Conservation (phyloP, 2,329 filamentous ascomycete species). For the Chalaropsis thielavioides region DNA sequence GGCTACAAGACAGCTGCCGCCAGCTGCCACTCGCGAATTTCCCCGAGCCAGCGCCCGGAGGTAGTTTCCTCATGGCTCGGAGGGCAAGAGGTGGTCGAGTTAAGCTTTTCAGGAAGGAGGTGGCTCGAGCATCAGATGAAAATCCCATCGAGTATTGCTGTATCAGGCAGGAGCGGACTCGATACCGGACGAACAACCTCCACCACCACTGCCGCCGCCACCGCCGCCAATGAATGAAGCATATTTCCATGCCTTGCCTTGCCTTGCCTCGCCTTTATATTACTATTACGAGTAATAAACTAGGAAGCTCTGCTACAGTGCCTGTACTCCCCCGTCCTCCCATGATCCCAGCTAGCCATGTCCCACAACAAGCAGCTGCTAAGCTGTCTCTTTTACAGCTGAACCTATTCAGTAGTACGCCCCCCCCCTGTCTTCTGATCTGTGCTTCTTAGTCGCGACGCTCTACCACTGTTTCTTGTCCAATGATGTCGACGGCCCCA, state of each 20-base stretch:
- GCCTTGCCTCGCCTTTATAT: not conserved
- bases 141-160: not conserved
- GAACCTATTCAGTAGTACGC: not conserved
- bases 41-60: not conserved
- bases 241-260: too few species aligned
- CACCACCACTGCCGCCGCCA: not conserved
- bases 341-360: not conserved
- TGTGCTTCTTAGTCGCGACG: not conserved
- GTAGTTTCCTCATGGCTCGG: not conserved
- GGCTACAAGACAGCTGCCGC: not conserved
- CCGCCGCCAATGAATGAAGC: too few species aligned
- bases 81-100: not conserved
- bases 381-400: not conserved
- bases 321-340: too few species aligned
- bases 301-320: not conserved
- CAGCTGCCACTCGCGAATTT: not conserved
- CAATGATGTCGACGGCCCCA: not conserved
- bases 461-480: not conserved
- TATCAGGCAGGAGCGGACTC: constrained; percentile 1
- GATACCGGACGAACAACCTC: not conserved
- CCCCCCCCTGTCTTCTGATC: not conserved
- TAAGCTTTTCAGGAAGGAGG: constrained; percentile 5
- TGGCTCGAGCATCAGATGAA: constrained; percentile 6
- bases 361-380: not conserved
- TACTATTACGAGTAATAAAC: not conserved